A percentile compares a stretch with the other conserved stretches of the same genome.
Conservation (phyloP, 225 moss, liverwort and hornwort species). For the Pleurozium schreberi region DNA sequence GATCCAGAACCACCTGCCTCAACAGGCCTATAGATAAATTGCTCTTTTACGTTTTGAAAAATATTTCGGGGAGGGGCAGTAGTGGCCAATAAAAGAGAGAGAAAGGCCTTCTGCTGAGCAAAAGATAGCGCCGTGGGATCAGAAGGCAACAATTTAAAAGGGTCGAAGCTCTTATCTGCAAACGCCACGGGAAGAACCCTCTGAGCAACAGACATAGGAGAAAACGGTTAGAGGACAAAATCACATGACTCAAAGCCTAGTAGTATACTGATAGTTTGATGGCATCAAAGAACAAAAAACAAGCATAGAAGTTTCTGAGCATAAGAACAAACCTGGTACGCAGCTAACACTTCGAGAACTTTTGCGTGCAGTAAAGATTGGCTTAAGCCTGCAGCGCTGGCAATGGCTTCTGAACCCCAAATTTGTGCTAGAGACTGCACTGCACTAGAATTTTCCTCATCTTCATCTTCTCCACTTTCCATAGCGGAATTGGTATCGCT, state of each 20-base stretch:
- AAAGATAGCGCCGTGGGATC: slow-evolving; percentile 46
- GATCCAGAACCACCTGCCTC: slow-evolving; percentile 42
- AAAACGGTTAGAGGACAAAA: slow-evolving; percentile 4
- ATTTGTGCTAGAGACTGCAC: slow-evolving; percentile 30
- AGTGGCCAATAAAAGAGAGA: slow-evolving; percentile 60
- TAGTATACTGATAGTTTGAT: neutral
- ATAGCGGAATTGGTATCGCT: neutral
- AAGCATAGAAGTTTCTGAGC: neutral
- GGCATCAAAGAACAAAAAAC: neutral
- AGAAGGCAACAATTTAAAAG: slow-evolving; percentile 78
- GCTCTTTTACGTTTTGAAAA: neutral
- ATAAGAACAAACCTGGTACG: slow-evolving; percentile 63
- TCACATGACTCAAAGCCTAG: neutral
- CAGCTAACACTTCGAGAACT: slow-evolving; percentile 74
- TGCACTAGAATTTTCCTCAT: slow-evolving; percentile 27
- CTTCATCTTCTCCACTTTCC: slow-evolving; percentile 1
- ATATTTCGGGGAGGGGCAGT: slow-evolving; percentile 31
- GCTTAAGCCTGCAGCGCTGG: slow-evolving; percentile 5
- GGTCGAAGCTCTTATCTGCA: slow-evolving; percentile 86
- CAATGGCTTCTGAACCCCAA: slow-evolving; percentile 52
- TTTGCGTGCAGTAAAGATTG: slow-evolving; percentile 59
- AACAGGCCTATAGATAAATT: neutral
- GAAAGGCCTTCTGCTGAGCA: slow-evolving; percentile 64
- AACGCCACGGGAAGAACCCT: slow-evolving; percentile 74
- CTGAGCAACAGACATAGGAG: slow-evolving; percentile 30